Evolutionary conservation across 2,329 filamentous ascomycete species (phyloP).

Genomic region (Fusarium camptoceras): DNA sequence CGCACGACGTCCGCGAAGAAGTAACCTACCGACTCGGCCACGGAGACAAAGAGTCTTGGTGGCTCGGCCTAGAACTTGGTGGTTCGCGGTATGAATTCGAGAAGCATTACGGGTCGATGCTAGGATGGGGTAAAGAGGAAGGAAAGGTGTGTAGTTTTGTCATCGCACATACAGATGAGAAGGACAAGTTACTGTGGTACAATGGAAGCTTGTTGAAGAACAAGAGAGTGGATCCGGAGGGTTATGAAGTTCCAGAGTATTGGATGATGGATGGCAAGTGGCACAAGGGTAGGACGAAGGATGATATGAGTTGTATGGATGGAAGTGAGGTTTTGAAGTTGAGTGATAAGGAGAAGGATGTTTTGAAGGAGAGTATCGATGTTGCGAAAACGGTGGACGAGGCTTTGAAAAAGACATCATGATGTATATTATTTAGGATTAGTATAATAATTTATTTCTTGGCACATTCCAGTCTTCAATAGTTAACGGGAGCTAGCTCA

Average conservation of each 20-base stretch:
- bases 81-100: slow-evolving; percentile 55
- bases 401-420: not conserved
- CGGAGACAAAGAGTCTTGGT: slow-evolving; percentile 60
- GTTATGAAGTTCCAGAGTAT: slow-evolving; percentile 50
- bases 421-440: not conserved
- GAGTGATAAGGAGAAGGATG: not conserved
- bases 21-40: slow-evolving; percentile 55
- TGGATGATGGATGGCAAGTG: slow-evolving; percentile 56
- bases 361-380: slow-evolving; percentile 18
- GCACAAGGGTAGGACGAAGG: slow-evolving; percentile 49
- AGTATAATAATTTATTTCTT: not conserved
- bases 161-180: slow-evolving; percentile 56
- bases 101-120: slow-evolving; percentile 54
- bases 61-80: slow-evolving; percentile 57
- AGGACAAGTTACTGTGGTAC: slow-evolving; percentile 54
- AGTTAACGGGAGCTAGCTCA: not conserved
- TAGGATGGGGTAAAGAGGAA: slow-evolving; percentile 48
- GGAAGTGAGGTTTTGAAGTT: slow-evolving; percentile 11
- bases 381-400: slow-evolving; percentile 23
- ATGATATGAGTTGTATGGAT: slow-evolving; percentile 55
- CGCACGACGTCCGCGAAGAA: slow-evolving; percentile 52
- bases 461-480: not conserved
- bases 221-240: slow-evolving; percentile 46
- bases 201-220: slow-evolving; percentile 58
- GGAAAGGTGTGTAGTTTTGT: slow-evolving; percentile 52